Base-by-base conservation (phyloP, 1,139 yeast species). In the Saccharomyces hybrid region DNA sequence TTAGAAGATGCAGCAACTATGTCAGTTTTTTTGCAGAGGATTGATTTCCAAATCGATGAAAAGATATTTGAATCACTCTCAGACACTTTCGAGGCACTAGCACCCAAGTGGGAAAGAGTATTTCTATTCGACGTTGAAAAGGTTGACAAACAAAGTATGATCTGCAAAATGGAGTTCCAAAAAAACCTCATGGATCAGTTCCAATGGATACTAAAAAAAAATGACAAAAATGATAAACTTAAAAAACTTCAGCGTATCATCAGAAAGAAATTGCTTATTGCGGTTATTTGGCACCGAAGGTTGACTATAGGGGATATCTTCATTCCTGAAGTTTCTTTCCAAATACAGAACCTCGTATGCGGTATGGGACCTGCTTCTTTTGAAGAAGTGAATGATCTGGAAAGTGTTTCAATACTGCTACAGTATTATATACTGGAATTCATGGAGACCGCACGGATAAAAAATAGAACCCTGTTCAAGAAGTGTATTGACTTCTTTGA, bases 361-460 rank as follows among this genome's bases (percentile, higher is more conserved):
- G 44, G 11, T 38, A 38, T 19, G 16, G 16, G 38, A 41, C 16
- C 6, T 47, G 7, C 29, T 50, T 7, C 29, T 48, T 16, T 31
- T 26, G 9, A 38, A 42, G 16, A 38, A 44, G 11, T 44, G 11
- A 46, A 12, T 29, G 32, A 38, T 32, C 21, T 34, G n/a, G 28
- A 47, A n/a, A 29, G 24, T 21, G 42, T 14, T 14, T 56, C 28
- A 26, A 38, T 38, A 11, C 12, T 49, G 4, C 41, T 56, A 16
- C 59, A 56, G 32, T 51, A 47, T 29, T 55, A 54, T 46, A 58
- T 63, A 27, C 50, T 42, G 29, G 53, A 55, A 3, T 63, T 53
- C 47, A 49, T 62, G 41, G 11, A 27, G 5, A 48, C 46, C 1
- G 57, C 56, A 9, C 29, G 41, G 2, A 19, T 48, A 5, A 21